phyloP scores from a whole-genome alignment of 495 filamentous ascomycete genomes.

The Halenospora varia region DNA sequence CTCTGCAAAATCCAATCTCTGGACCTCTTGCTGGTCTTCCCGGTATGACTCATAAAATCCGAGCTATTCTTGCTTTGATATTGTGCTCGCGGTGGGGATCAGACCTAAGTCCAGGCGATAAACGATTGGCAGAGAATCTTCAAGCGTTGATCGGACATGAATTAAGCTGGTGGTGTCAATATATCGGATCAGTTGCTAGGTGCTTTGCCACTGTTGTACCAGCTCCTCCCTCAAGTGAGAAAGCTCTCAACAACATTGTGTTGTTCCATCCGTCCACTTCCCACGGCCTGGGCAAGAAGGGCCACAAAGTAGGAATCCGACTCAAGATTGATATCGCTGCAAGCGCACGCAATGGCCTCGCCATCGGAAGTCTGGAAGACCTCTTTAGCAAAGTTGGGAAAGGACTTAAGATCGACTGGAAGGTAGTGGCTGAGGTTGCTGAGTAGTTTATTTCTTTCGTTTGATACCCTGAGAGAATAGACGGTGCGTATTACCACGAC shows the following conservation, averaged over 20 bases:
- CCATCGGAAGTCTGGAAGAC: constrained; percentile 4
- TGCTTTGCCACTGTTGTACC: constrained; percentile 17
- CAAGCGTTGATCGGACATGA: constrained; percentile 23
- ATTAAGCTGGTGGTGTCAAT: constrained; percentile 25
- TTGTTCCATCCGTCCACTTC: neutral
- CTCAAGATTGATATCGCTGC: constrained; percentile 8
- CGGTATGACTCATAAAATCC: constrained; percentile 66
- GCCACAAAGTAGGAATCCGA: constrained; percentile 20
- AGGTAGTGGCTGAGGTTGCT: constrained; percentile 22
- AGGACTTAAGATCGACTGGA: constrained; percentile 16
- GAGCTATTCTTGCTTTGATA: constrained; percentile 67
- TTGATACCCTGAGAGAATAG: constrained; percentile 2
- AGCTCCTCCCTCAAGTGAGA: constrained; percentile 5
- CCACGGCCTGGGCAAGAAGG: constrained; percentile 21
- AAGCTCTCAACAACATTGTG: neutral
- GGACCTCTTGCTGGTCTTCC: constrained; percentile 62
- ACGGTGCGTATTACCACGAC: too few relatives aligned
- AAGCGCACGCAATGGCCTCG: neutral
- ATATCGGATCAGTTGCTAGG: constrained; percentile 20
- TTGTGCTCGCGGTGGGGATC: constrained; percentile 76
- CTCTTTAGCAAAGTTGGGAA: constrained; percentile 23
- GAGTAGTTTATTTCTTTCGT: neutral
- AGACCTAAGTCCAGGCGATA: constrained; percentile 49
- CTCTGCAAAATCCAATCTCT: constrained; percentile 67
- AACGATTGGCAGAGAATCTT: constrained; percentile 34